Evolutionary conservation across 257 asterid species (phyloP).

Genomic region (Hygrophila difformis): DNA sequence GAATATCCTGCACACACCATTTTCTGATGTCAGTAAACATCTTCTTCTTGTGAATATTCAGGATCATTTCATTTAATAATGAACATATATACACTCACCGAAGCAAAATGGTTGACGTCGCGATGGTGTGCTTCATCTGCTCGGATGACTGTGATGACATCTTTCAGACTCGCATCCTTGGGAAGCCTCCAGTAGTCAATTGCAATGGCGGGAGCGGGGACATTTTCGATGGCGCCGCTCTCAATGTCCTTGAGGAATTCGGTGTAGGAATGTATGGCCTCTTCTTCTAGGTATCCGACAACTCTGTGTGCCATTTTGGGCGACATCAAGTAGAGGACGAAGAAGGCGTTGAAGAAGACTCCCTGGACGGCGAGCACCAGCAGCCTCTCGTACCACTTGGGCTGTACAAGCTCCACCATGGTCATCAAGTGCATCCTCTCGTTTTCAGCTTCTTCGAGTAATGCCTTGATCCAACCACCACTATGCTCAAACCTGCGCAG

Average conservation of each 20-base stretch:
- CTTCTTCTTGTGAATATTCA: neutral
- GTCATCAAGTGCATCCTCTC: constrained; percentile 99
- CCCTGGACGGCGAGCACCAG: constrained; percentile 83
- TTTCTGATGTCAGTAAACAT: too few relatives aligned
- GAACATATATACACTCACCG: constrained; percentile 40
- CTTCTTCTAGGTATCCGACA: constrained; percentile 95
- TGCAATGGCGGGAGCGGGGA: constrained; percentile 86
- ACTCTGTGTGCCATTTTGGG: constrained; percentile 87
- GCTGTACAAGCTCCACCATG: constrained; percentile 86
- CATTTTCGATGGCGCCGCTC: constrained; percentile 54
- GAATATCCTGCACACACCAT: constrained; percentile 58
- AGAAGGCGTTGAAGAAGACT: constrained; percentile 79
- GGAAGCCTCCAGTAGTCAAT: constrained; percentile 92
- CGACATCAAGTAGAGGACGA: constrained; percentile 54
- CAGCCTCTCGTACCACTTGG: constrained; percentile 81
- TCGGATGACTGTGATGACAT: constrained; percentile 68
- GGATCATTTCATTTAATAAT: too few relatives aligned
- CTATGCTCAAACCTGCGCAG: constrained; percentile 81
- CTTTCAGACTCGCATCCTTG: constrained; percentile 62
- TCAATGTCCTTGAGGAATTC: constrained; percentile 76
- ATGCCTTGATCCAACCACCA: constrained; percentile 95
- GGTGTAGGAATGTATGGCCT: constrained; percentile 79
- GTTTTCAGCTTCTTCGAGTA: constrained; percentile 94
- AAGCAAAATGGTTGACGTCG: constrained; percentile 95
- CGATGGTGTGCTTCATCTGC: constrained; percentile 99